Evolutionary conservation across 2,329 filamentous ascomycete species (phyloP), one percentile per base, ranked within the genome.

Genomic region (Botrytis galanthina): DNA sequence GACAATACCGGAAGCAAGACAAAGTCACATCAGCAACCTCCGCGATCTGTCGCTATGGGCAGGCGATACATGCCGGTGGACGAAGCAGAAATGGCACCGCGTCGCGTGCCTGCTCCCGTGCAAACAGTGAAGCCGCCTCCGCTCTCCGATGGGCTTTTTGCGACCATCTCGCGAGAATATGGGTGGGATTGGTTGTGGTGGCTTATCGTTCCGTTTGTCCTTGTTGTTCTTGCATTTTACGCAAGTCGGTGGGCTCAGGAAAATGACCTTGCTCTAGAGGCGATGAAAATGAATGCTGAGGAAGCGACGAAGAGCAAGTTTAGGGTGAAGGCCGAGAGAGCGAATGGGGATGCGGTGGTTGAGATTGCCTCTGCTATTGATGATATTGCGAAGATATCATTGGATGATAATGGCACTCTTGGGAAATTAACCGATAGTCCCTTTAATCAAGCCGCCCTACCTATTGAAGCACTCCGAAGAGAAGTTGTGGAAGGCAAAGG

Each of bases 101-200:
- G 20, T 14, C 10, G 29, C 22, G 29, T 35, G 44, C 5, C 42
- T 29, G 51, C 5, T 66, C 10, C 29, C 4, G 14, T 20, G 10
- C 18, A 7, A 1, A 57, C 22, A 14, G 35, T 57, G 6, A 57
- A 3, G 26, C 48, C 64, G 18, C 35, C 35, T 22, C 48, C 64
- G 6, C 64, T 57, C 16, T 42, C 64, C 3, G 6, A 37, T 42
- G 64, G 64, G 6, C 1, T 68, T 16, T 29, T 42, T 6, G 48
- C 51, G 29, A 68, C 48, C 18, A 42, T 68, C 20, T 29, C 35
- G 35, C 54, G 64, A n/a, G 64, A 68, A 29, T 42, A 57, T 32
- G 64, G 64, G 4, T 57, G 64, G 64, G 12, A 9, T n/a, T 68
- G 64, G 64, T 16, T 68, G 39, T 57, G 46, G 48, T 68, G 35